Evolutionary conservation across 169 alveolate species (phyloP).

Genomic region (Babesia bigemina): DNA sequence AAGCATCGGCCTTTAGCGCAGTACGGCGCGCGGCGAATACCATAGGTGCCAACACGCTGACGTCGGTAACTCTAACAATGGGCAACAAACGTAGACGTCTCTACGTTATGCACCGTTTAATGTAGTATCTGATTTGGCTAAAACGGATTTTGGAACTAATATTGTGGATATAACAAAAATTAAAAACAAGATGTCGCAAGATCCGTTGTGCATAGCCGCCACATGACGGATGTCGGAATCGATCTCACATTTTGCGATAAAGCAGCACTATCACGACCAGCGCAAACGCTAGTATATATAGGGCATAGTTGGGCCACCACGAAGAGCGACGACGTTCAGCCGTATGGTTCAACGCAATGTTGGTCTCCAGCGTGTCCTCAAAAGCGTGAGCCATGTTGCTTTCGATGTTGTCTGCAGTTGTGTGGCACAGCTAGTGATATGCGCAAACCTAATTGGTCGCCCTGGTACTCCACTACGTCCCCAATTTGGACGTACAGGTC

Average conservation of each 20-base stretch:
- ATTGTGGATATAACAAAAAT: too few species aligned
- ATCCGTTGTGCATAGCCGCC: too few species aligned
- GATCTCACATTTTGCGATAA: not conserved
- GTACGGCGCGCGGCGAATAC: too few species aligned
- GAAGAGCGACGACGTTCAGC: constrained; percentile 14
- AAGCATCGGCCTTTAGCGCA: too few species aligned
- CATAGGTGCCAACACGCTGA: too few species aligned
- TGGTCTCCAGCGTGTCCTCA: constrained; percentile 50
- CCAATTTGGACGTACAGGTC: constrained; percentile 68
- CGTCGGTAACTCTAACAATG: too few species aligned
- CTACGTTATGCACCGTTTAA: too few species aligned
- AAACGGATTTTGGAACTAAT: too few species aligned
- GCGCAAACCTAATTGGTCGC: constrained; percentile 62
- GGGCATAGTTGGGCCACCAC: not conserved
- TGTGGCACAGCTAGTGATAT: not conserved
- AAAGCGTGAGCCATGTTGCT: constrained; percentile 51
- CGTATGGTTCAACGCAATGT: constrained; percentile 8
- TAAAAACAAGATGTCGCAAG: too few species aligned
- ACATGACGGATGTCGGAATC: too few species aligned
- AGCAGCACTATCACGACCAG: not conserved
- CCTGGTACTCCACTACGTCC: constrained; percentile 63
- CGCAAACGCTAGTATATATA: not conserved
- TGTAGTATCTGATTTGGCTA: too few species aligned
- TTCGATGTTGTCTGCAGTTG: constrained; percentile 51
- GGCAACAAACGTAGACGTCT: too few species aligned